Evolutionary conservation across 2,329 filamentous ascomycete genomes (phyloP).

Genomic region (Trichoderma asperellum): DNA sequence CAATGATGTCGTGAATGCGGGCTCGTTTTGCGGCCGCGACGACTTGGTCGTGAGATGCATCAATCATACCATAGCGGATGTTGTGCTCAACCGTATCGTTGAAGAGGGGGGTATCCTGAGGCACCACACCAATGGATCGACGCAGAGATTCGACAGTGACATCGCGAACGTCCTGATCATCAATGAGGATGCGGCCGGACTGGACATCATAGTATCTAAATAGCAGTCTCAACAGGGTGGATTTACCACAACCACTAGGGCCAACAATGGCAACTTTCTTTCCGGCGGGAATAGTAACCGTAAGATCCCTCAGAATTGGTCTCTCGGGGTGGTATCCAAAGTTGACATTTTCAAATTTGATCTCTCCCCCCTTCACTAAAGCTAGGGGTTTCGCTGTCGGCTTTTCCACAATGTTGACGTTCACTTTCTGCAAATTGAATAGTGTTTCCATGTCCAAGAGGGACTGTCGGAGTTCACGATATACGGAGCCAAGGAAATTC

Average conservation of each 20-base stretch:
- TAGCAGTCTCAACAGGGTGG: conserved; percentile 84
- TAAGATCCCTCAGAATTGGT: conserved; percentile 83
- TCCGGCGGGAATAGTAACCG: conserved; percentile 87
- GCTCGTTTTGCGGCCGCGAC: conserved; percentile 78
- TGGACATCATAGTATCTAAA: conserved; percentile 96
- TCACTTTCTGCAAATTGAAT: conserved; percentile 96
- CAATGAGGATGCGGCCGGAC: conserved; percentile 81
- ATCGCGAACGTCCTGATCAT: conserved; percentile 87
- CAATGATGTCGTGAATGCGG: conserved; percentile 81
- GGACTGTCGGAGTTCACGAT: conserved; percentile 91
- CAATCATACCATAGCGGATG: conserved; percentile 86
- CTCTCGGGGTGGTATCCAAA: conserved; percentile 90
- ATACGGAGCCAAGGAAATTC: conserved; percentile 98
- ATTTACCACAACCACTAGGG: conserved; percentile 94
- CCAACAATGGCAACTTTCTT: conserved; percentile 96
- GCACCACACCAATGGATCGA: conserved; percentile 88
- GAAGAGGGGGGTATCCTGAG: conserved; percentile 95
- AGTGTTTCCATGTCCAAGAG: conserved; percentile 98
- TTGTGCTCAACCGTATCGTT: conserved; percentile 97
- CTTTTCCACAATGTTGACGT: conserved; percentile 80
- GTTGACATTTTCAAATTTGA: conserved; percentile 90
- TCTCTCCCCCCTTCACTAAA: conserved; percentile 79
- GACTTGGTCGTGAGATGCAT: conserved; percentile 73
- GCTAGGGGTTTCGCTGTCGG: conserved; percentile 73
- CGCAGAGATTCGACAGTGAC: conserved; percentile 83